Conservation (phyloP, 129 eudicot species). For the Arctium lappa region DNA sequence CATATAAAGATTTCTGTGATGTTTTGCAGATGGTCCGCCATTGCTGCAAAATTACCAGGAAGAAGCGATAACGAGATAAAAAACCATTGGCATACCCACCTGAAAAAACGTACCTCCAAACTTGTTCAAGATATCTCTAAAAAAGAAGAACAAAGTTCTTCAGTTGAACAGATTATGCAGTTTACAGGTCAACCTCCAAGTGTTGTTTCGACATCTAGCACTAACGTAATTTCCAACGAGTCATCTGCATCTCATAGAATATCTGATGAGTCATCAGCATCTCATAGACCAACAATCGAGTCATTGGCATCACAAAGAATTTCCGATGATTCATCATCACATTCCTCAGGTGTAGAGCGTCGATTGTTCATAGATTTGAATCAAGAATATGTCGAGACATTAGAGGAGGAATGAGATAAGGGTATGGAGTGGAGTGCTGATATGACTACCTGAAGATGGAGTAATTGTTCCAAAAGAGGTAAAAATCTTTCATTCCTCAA, state of each 20-base stretch:
- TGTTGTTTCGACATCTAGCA: constrained; percentile 10
- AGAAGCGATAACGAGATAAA: constrained; percentile 38
- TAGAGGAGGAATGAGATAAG: constrained; percentile 26
- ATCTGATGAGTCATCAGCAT: constrained; percentile 5
- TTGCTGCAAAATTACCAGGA: constrained; percentile 41
- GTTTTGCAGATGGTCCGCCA: constrained; percentile 37
- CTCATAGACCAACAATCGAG: neutral
- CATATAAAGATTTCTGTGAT: neutral
- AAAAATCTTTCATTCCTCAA: constrained; percentile 2
- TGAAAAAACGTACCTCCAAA: constrained; percentile 25
- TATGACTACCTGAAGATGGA: neutral
- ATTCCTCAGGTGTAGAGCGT: constrained; percentile 21
- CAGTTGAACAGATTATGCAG: constrained; percentile 22
- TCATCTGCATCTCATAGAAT: constrained; percentile 24
- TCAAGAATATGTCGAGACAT: constrained; percentile 24
- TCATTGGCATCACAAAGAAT: constrained; percentile 22
- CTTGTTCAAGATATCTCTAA: neutral
- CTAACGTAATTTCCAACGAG: constrained; percentile 23
- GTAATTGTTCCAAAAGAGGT: constrained; percentile 14
- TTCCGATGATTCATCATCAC: constrained; percentile 22
- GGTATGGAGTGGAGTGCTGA: neutral
- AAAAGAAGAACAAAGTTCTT: constrained; percentile 15
- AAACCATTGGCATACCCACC: constrained; percentile 37
- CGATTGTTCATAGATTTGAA: constrained; percentile 30
- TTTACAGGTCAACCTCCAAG: constrained; percentile 19